Evolutionary conservation across 495 filamentous ascomycete genomes (phyloP), one percentile per base, ranked within the genome.

Genomic region (Daldinia loculata): DNA sequence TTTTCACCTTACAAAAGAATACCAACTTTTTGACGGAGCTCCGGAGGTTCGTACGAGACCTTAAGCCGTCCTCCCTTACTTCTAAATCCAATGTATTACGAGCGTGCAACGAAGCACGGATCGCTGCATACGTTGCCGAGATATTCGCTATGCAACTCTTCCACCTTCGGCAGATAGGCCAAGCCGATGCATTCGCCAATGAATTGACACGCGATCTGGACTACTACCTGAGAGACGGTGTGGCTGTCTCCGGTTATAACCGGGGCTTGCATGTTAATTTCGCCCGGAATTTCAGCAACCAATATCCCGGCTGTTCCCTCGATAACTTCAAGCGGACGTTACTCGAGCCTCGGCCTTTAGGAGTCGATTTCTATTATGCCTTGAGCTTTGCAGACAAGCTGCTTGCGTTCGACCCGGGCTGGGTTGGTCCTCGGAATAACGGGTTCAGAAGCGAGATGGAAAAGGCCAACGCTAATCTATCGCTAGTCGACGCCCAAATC

Each of bases 121-220:
- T 95, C 66, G 92, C 92, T 6, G 90, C 93, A 17, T 89, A 91
- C 65, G 88, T 95, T 63, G 92, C 92, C 17, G 92, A 97, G 72
- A 89, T 97, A 53, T 88, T 97, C 48, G 90, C 95, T n/a, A 93
- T 98, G 83, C 93, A 95, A 78, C 79, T 97, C 19, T 94, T 97
- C 78, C 88, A 91, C 53, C 83, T 89, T 19, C 90, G 92, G 38
- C 91, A 96, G 76, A 84, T 88, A 56, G 87, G 88, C n/a, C 86
- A 90, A 72, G 81, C 83, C 8, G 80, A 84, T n/a, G 63, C 51
- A 1, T 89, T 94, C 64, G 83, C 91, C 17, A 89, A 87, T 48
- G 86, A 88, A 3, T 76, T 98, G 0, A 84, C 93, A 39, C 87
- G 89, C 11, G 87, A 92, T 65, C 80, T 99, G 5, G 86, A 87